These are phyloP conservation scores for Geosmithia flava DNA, from an alignment of 2,329 filamentous ascomycete genomes.

Conservation along the genomic window DNA sequence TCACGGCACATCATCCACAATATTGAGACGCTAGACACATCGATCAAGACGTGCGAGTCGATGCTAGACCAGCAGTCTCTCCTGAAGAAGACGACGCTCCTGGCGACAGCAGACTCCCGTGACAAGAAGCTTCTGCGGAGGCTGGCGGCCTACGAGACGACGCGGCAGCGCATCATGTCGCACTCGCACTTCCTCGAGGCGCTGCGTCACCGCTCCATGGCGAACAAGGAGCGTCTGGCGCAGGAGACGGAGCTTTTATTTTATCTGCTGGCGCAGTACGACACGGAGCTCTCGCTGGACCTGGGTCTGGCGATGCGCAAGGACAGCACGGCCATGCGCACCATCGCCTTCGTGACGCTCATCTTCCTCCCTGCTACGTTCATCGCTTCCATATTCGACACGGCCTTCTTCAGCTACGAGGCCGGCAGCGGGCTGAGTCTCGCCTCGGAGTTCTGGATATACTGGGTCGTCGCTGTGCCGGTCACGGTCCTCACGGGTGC, in stretches of 20 bases:
- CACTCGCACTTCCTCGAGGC: constrained; percentile 18
- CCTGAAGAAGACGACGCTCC: not conserved
- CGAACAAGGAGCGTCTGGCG: constrained; percentile 32
- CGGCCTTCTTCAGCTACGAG: constrained; percentile 25
- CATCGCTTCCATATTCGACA: constrained; percentile 33
- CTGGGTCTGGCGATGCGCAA: constrained; percentile 24
- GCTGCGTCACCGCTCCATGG: constrained; percentile 19
- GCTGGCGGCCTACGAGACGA: not conserved
- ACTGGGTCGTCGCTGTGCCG: constrained; percentile 17
- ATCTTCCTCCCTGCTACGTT: constrained; percentile 39
- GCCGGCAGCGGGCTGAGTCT: constrained; percentile 13
- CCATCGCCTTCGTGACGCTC: constrained; percentile 33
- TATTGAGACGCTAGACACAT: constrained; percentile 23
- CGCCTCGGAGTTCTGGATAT: constrained; percentile 20
- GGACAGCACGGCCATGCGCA: constrained; percentile 39
- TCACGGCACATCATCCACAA: constrained; percentile 31
- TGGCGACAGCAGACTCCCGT: not conserved
- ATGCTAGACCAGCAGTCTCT: not conserved
- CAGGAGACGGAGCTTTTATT: constrained; percentile 42
- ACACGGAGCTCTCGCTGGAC: constrained; percentile 21
- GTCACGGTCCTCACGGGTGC: constrained; percentile 9
- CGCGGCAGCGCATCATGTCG: constrained; percentile 18
- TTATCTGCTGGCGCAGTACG: constrained; percentile 28
- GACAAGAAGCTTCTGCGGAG: not conserved
- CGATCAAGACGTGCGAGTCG: not conserved